Percentiles rank a stretch among this genome's conserved stretches.
These are phyloP conservation scores for Bipolaris sorokiniana DNA, from an alignment of 2,329 filamentous ascomycete species.

Conservation along the genomic window DNA sequence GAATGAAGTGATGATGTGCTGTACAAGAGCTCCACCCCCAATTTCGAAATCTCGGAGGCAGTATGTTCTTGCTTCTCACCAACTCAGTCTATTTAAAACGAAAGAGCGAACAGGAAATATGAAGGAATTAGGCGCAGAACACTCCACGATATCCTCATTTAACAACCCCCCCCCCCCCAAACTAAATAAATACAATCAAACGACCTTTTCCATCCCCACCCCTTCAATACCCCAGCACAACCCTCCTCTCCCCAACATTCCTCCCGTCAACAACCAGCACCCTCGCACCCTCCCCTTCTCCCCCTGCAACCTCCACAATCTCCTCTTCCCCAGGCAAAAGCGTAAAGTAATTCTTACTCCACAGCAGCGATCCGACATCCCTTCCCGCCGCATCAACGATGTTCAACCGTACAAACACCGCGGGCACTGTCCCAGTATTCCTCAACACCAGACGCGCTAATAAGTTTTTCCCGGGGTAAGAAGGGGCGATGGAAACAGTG, in stretches of 20 bases:
- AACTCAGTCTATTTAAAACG: neutral
- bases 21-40: neutral
- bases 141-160: conserved; percentile 11
- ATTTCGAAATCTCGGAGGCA: neutral
- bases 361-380: conserved; percentile 60
- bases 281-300: neutral
- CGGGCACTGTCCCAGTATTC: conserved; percentile 61
- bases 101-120: neutral
- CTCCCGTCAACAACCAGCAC: conserved; percentile 12
- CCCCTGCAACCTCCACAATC: conserved; percentile 20
- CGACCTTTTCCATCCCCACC: neutral
- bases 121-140: conserved; percentile 4
- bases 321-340: conserved; percentile 64
- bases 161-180: neutral
- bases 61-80: neutral
- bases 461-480: conserved; percentile 40
- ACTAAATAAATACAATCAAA: neutral
- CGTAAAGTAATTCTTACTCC: conserved; percentile 69
- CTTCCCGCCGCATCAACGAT: conserved; percentile 54
- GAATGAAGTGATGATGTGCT: neutral
- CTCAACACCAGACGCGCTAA: conserved; percentile 47
- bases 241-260: conserved; percentile 12
- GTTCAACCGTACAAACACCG: conserved; percentile 63
- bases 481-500: neutral
- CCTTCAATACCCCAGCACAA: neutral